Evolutionary conservation across 2,329 filamentous ascomycete genomes (phyloP), one percentile per base, ranked within the genome.

Genomic region (Dactylellina parvicollis): DNA sequence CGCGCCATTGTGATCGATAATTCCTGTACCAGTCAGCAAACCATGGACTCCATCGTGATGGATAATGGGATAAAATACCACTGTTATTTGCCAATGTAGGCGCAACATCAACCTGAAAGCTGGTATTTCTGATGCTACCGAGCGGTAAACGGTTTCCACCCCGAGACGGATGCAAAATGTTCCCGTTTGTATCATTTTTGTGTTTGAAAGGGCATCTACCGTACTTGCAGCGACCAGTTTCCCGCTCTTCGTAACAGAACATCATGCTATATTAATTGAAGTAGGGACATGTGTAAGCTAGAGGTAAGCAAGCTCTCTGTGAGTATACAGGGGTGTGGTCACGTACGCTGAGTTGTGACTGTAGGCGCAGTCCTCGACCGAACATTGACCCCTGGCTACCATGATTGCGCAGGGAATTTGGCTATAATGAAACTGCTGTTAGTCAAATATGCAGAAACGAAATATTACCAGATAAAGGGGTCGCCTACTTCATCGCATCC

Each of bases 401-500:
- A 72, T 64, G 12, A 65, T 22, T 12, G 28, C 50, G 38, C 67
- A 72, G 1, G 61, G 52, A 0, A 44, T 72, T 5, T 50, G 28
- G 20, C 66, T 64, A 24, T 22, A 20, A 12, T 7, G n/a, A 20
- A 18, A 30, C 18, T 32, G 8, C 0, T 24, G 10, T 8, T 52
- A 10, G 34, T 5, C 16, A 14, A 20, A 20, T 22, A 24, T 4
- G 7, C 16, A 18, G n/a, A 44, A 22, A 44, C 12, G 2, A 44
- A 22, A 44, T 20, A 3, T 8, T 20, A 4, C 16, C 40, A 44
- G 9, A 16, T 3, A 44, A 8, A 2, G 12, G 40, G 18, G 3
- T 20, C n/a, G 22, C 57, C 46, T 57, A 71, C 66, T 49, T 32
- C 66, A 71, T 71, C 20, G 49, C 66, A 16, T 14, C 26, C 24